These are phyloP conservation scores for Cocos nucifera DNA, from an alignment of 176 grass and related monocot genomes.

Conservation along the genomic window DNA sequence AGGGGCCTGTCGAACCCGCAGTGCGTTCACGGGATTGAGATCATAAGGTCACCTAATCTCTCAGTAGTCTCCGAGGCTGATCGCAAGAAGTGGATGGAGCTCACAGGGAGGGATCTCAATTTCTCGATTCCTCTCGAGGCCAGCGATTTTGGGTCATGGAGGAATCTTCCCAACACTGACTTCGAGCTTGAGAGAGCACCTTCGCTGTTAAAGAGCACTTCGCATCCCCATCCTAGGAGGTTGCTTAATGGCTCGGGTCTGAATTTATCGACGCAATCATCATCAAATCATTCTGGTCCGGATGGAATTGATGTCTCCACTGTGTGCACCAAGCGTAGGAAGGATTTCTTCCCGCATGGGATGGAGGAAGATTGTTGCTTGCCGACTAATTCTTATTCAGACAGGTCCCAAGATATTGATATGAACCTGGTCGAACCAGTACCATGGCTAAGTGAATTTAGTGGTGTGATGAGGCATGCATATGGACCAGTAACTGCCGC, in stretches of 20 bases:
- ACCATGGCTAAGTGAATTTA: constrained; percentile 18
- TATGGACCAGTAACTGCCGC: constrained; percentile 16
- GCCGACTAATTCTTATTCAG: background rate
- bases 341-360: constrained; percentile 16
- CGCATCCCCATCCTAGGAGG: constrained; percentile 10
- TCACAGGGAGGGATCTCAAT: constrained; percentile 10
- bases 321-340: constrained; percentile 8
- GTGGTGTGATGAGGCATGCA: constrained; percentile 12
- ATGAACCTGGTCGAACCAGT: constrained; percentile 1
- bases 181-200: constrained; percentile 11
- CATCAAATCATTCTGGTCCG: constrained; percentile 12
- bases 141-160: constrained; percentile 10
- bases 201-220: background rate
- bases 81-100: constrained; percentile 20
- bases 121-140: constrained; percentile 5
- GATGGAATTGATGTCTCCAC: constrained; percentile 11
- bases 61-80: constrained; percentile 4
- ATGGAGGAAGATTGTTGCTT: constrained; percentile 1
- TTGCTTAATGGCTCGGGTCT: constrained; percentile 16
- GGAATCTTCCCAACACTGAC: constrained; percentile 19
- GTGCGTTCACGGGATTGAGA: constrained; percentile 14
- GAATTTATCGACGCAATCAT: constrained; percentile 7
- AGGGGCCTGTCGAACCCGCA: constrained; percentile 18
- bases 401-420: constrained; percentile 16
- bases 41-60: constrained; percentile 17